phyloP scores from a whole-genome alignment of 2,329 filamentous ascomycete species.

The Emergomyces pasteurianus region DNA sequence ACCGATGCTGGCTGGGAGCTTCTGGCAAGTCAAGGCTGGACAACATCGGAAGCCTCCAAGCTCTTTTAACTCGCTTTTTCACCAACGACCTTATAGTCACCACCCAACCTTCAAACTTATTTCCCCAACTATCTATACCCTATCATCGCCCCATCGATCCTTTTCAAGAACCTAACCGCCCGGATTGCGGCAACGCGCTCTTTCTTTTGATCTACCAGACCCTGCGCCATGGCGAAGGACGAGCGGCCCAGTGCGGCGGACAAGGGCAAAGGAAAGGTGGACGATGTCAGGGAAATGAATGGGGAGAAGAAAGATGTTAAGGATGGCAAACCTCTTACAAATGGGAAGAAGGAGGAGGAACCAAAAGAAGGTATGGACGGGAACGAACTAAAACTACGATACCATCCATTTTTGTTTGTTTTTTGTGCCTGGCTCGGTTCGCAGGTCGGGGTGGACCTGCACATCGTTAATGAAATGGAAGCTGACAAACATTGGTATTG shows the following conservation, averaged over 20 bases:
- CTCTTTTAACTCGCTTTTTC: neutral
- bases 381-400: neutral
- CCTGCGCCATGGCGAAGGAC: conserved; percentile 67
- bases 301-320: conserved; percentile 44
- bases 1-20: neutral
- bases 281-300: conserved; percentile 51
- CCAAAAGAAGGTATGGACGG: conserved; percentile 44
- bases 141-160: neutral
- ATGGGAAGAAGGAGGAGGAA: conserved; percentile 69
- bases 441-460: neutral
- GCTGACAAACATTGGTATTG: conserved; percentile 10
- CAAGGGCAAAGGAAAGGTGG: conserved; percentile 93
- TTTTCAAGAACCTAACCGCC: neutral
- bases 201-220: neutral
- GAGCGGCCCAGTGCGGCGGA: conserved; percentile 73
- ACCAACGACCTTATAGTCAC: neutral
- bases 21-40: neutral
- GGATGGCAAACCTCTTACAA: conserved; percentile 57
- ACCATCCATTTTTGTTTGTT: too few relatives aligned
- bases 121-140: neutral
- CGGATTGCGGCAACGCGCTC: neutral
- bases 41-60: neutral
- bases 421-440: neutral
- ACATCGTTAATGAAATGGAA: conserved; percentile 12
- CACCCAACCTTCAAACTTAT: neutral